Percentiles rank a stretch among this genome's conserved stretches.
phyloP scores from a whole-genome alignment of 2,329 filamentous ascomycete species.

The Hypoxylon sp. region DNA sequence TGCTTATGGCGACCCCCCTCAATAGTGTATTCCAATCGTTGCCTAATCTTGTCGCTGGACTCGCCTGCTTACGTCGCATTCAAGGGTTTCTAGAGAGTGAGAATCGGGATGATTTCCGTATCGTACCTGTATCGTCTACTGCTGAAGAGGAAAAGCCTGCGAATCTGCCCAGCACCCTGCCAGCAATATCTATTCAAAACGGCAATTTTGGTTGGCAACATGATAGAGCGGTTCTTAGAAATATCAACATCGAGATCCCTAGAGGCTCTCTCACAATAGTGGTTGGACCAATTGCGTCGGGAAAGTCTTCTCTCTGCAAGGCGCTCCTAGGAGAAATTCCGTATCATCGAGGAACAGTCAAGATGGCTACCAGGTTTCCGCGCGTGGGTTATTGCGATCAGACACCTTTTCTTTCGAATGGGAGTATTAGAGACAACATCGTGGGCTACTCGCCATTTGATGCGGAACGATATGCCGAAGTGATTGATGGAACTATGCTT shows the following conservation, averaged over 20 bases:
- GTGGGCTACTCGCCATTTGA: constrained; percentile 51
- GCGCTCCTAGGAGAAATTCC: constrained; percentile 59
- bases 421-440: constrained; percentile 54
- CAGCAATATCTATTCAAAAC: constrained; percentile 42
- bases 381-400: constrained; percentile 60
- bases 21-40: constrained; percentile 59
- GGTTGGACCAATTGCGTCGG: constrained; percentile 61
- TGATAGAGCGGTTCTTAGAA: constrained; percentile 49
- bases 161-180: neutral
- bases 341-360: constrained; percentile 48
- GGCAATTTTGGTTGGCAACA: constrained; percentile 57
- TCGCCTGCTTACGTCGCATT: constrained; percentile 61
- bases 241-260: constrained; percentile 56
- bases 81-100: constrained; percentile 55
- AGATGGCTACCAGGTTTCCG: constrained; percentile 38
- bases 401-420: constrained; percentile 56
- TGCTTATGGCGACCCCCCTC: constrained; percentile 58
- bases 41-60: constrained; percentile 56
- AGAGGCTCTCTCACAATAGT: constrained; percentile 57
- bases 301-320: constrained; percentile 63
- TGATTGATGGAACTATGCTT: constrained; percentile 51
- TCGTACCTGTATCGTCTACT: neutral
- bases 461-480: constrained; percentile 49
- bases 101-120: constrained; percentile 50
- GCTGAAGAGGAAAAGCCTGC: constrained; percentile 16